phyloP scores from a whole-genome alignment of 1,284 basidiomycete species.

The Ganoderma lucidum region DNA sequence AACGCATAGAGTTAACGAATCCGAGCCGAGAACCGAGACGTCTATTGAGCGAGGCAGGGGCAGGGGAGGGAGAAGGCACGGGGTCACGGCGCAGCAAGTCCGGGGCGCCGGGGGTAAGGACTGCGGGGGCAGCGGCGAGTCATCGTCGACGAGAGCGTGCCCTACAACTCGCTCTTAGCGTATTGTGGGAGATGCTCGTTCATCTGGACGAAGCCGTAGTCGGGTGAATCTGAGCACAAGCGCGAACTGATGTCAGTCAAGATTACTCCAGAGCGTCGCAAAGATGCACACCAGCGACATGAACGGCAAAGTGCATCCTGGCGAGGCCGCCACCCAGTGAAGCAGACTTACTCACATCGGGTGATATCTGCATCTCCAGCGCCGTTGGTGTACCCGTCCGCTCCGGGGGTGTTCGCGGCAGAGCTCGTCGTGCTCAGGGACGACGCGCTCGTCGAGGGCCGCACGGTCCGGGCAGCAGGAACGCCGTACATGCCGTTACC shows the following conservation, averaged over 20 bases:
- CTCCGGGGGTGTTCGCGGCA: constrained; percentile 63
- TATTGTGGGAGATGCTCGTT: constrained; percentile 77
- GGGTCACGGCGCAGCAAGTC: constrained; percentile 12
- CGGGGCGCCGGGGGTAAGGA: constrained; percentile 14
- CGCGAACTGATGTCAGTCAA: constrained; percentile 42
- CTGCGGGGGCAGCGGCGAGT: not conserved
- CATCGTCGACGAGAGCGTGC: constrained; percentile 17
- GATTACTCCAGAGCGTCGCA: not conserved
- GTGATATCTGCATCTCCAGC: constrained; percentile 63
- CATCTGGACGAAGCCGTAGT: constrained; percentile 82
- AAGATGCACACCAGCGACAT: constrained; percentile 18
- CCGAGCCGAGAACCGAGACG: constrained; percentile 30
- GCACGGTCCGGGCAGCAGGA: constrained; percentile 48
- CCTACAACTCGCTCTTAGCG: constrained; percentile 66
- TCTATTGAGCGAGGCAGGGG: constrained; percentile 25
- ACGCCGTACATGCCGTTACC: constrained; percentile 39
- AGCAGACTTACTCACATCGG: constrained; percentile 70
- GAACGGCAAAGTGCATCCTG: constrained; percentile 11
- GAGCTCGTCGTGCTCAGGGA: constrained; percentile 83
- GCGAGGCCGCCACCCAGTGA: constrained; percentile 23
- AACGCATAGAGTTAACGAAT: constrained; percentile 27
- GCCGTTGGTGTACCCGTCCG: constrained; percentile 64
- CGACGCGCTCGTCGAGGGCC: constrained; percentile 79
- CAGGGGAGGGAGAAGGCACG: constrained; percentile 21
- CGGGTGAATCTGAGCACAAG: constrained; percentile 72